Evolutionary conservation across 176 grass and related monocot genomes (phyloP).

Genomic region (Oryza punctata): DNA sequence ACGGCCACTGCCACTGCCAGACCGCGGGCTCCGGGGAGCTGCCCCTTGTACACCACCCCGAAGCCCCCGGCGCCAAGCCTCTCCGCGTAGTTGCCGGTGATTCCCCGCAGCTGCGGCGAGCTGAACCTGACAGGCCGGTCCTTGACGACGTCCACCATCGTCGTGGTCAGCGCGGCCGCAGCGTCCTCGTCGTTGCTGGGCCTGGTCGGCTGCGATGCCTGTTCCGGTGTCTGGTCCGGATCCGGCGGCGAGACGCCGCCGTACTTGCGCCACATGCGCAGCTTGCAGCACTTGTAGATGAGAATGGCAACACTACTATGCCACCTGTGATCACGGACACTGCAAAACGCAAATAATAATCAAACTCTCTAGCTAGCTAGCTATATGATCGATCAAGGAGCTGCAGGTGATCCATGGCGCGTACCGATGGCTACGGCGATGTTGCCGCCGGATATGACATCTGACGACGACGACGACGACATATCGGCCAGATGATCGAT

Average conservation of each 20-base stretch:
- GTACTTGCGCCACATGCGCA: slow-evolving; percentile 2
- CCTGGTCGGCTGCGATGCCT: neutral
- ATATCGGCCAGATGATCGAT: neutral
- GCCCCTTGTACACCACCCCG: slow-evolving; percentile 34
- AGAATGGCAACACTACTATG: neutral
- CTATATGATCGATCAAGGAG: too few species aligned
- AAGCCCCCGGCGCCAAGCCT: slow-evolving; percentile 43
- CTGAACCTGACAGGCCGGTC: slow-evolving; percentile 31
- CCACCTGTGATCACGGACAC: slow-evolving; percentile 23
- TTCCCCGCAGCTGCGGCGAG: neutral
- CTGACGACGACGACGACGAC: neutral
- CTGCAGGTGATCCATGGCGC: neutral
- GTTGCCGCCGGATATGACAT: neutral
- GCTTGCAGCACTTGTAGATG: slow-evolving; percentile 36
- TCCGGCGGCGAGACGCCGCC: neutral
- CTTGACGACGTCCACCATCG: slow-evolving; percentile 25
- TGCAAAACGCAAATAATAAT: neutral
- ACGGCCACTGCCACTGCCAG: slow-evolving; percentile 37
- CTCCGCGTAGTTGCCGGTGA: slow-evolving; percentile 30
- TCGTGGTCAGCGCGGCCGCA: neutral
- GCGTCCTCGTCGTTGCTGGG: neutral
- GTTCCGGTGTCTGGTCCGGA: neutral
- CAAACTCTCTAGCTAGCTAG: too few species aligned
- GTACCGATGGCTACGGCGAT: slow-evolving; percentile 7
- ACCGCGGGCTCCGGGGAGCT: neutral